Percentiles rank a stretch among this genome's conserved stretches.
phyloP scores from a whole-genome alignment of 805 yeast genomes.

The Ogataea methylovora region DNA sequence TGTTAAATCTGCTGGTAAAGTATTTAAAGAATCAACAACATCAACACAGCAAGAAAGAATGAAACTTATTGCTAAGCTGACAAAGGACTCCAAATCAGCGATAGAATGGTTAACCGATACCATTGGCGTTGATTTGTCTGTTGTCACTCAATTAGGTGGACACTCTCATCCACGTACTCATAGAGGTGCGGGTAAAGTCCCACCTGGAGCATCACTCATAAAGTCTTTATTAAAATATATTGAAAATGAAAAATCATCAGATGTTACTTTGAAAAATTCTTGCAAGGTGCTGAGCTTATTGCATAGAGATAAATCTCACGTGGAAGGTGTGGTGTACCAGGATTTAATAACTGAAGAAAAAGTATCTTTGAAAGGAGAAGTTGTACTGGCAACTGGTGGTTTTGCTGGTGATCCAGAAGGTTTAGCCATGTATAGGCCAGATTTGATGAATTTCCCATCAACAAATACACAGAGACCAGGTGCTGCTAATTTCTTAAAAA shows the following conservation, averaged over 20 bases:
- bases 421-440: conserved; percentile 50
- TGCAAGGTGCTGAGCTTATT: conserved; percentile 29
- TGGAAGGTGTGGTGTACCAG: conserved; percentile 23
- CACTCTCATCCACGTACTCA: conserved; percentile 78
- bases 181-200: conserved; percentile 59
- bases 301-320: conserved; percentile 9
- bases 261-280: conserved; percentile 27
- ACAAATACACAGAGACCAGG: conserved; percentile 60
- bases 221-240: conserved; percentile 43
- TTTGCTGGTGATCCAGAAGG: conserved; percentile 55
- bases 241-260: conserved; percentile 30
- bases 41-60: conserved; percentile 31
- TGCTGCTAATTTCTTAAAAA: conserved; percentile 48
- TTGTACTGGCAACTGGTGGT: conserved; percentile 58
- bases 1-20: conserved; percentile 43
- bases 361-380: conserved; percentile 38
- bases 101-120: conserved; percentile 62
- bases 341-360: conserved; percentile 23
- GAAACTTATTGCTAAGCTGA: conserved; percentile 49
- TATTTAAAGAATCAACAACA: conserved; percentile 33
- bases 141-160: conserved; percentile 76
- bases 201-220: conserved; percentile 63
- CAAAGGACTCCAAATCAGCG: conserved; percentile 57
- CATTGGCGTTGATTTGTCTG: conserved; percentile 53
- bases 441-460: conserved; percentile 45